Base-by-base conservation (phyloP, 371 early-diverging fungal species). In the Rhizomucor miehei region DNA sequence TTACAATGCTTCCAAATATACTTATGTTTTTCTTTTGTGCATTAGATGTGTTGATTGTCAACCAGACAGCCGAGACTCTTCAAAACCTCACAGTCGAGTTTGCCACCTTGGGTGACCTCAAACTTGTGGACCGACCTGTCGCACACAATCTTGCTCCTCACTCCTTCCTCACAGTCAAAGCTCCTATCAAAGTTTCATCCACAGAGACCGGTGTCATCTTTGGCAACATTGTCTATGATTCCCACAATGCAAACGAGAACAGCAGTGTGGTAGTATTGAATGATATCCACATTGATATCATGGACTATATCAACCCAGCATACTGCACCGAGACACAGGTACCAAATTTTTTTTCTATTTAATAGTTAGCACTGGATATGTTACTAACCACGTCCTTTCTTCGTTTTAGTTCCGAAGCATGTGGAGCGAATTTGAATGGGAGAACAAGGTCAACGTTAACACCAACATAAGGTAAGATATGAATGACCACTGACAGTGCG, bases 341-440 rank as follows among this genome's bases (percentile, higher is more conserved):
- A 62, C 48, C 25, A 43, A 3, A 29, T 6, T 14, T 16, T 12
- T 44, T n/a, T 9, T 16, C n/a, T n/a, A n/a, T n/a, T 52, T 52
- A 37, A 46, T 38, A 34, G 6, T 23, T 13, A 20, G 5, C 13
- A 25, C 20, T 29, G 8, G 6, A 19, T 25, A 16, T 5, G 34
- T n/a, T 37, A n/a, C 1, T 4, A 25, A n/a, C 16, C 45, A 3
- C 17, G 19, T 52, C 16, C 25, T 41, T 37, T 43, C n/a, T n/a
- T n/a, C n/a, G n/a, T n/a, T 34, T 1, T 56, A 92, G 84, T 98
- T 98, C 90, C 86, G 95, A 48, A 72, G 84, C 60, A 95, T 94
- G 94, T 98, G 99, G 99, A 90, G 89, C 50, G 96, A 96, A 73
- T 97, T 97, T 75, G 98, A 98, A 75, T 98, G 99, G 99, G 99